Conservation (phyloP, 495 filamentous ascomycete genomes). For the Trichoderma erinaceum region DNA sequence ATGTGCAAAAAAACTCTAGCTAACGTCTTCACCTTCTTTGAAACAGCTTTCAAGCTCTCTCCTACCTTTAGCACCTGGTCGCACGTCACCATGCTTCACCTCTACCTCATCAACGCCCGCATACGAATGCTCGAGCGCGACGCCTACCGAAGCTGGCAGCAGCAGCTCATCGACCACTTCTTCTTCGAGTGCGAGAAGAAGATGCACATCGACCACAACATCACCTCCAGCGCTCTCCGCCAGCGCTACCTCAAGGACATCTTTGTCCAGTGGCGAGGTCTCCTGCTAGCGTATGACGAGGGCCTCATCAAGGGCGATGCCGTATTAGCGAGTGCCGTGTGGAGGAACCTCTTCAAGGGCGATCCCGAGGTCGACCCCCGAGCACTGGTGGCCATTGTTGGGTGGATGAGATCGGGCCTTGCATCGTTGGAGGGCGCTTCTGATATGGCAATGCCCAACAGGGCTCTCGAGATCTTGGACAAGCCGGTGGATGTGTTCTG, state of each 20-base stretch:
- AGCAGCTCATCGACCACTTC: constrained; percentile 74
- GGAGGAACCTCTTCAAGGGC: constrained; percentile 88
- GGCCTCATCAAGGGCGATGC: constrained; percentile 77
- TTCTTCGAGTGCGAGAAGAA: constrained; percentile 85
- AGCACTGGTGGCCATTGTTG: constrained; percentile 65
- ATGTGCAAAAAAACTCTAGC: not conserved
- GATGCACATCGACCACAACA: constrained; percentile 66
- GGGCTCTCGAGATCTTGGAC: not conserved
- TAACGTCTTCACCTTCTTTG: not conserved
- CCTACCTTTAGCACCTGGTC: constrained; percentile 94
- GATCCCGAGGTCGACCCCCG: constrained; percentile 63
- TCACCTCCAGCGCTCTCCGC: constrained; percentile 57
- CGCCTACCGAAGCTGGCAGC: constrained; percentile 33
- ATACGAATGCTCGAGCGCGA: constrained; percentile 66
- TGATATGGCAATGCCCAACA: constrained; percentile 41
- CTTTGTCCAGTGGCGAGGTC: constrained; percentile 84
- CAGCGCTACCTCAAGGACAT: constrained; percentile 89
- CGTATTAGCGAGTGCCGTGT: constrained; percentile 78
- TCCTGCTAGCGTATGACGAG: constrained; percentile 80
- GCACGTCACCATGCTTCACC: constrained; percentile 89
- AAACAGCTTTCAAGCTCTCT: constrained; percentile 50
- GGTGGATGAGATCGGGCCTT: constrained; percentile 68
- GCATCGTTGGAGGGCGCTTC: constrained; percentile 54
- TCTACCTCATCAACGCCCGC: constrained; percentile 88
- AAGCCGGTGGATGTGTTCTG: constrained; percentile 25